Evolutionary conservation across 768 basidiomycete genomes (phyloP).

Genomic region (Gymnopilus dilepis): DNA sequence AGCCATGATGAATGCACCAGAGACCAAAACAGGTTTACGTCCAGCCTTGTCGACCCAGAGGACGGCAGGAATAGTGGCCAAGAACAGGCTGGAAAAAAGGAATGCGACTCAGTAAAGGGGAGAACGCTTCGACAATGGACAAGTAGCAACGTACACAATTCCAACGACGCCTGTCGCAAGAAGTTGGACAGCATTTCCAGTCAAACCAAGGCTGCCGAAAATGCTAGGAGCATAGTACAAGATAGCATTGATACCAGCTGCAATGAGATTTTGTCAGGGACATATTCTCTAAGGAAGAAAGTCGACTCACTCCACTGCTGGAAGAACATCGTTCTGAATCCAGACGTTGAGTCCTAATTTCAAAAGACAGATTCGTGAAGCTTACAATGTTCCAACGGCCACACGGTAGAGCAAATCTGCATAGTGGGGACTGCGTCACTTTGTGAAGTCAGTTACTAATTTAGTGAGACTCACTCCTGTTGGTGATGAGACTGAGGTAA

Average conservation of each 20-base stretch:
- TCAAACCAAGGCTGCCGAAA: conserved; percentile 63
- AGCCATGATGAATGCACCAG: conserved; percentile 79
- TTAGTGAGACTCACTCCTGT: conserved; percentile 41
- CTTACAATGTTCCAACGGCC: conserved; percentile 61
- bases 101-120: background rate
- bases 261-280: background rate
- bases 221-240: conserved; percentile 80
- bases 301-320: conserved; percentile 71
- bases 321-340: conserved; percentile 70
- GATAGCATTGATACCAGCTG: conserved; percentile 71
- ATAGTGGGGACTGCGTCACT: background rate
- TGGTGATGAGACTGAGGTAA: conserved; percentile 65
- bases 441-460: background rate
- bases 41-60: conserved; percentile 82
- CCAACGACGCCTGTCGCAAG: conserved; percentile 75
- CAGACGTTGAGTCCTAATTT: background rate
- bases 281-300: background rate
- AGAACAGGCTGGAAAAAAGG: conserved; percentile 58
- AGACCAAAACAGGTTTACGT: conserved; percentile 73
- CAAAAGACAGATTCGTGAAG: background rate
- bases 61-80: conserved; percentile 81
- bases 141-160: conserved; percentile 56
- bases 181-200: conserved; percentile 60
- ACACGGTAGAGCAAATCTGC: conserved; percentile 66
- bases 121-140: conserved; percentile 32